Base-by-base conservation (phyloP, 371 early-diverging fungal genomes). In the Mucor circinelloides region DNA sequence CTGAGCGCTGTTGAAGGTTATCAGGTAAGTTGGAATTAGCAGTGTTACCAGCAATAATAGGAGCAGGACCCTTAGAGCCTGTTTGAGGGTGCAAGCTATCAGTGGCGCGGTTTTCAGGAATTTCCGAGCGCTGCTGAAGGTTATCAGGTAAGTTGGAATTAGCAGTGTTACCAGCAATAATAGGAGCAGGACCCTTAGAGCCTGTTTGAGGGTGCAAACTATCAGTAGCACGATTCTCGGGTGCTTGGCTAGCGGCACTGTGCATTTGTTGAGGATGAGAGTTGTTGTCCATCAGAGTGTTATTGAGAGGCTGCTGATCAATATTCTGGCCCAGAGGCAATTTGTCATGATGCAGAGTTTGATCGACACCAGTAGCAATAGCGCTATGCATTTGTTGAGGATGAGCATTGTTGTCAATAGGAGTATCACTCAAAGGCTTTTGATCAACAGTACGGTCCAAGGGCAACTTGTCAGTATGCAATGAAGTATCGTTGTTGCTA, bases 251-350 rank as follows among this genome's bases (percentile, higher is more conserved):
- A 52, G 8, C 52, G 25, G 15, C 25, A 13, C 31, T 56, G 15
- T 56, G 56, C 56, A 56, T 56, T 32, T 56, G 56, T 15, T 56
- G 56, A 56, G 54, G 54, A 28, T 54, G 54, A 54, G 54, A 13
- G 25, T 54, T 54, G 17, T 54, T 54, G 25, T 28, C 54, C 54
- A 54, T 13, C 12, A 28, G 3, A 13, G 21, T 28, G 6, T 54
- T 54, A 12, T 27, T 15, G 13, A 54, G 6, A 6, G 54, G 54
- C 13, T 54, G 25, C 25, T 54, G 54, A 54, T 54, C 54, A 2
- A 54, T 25, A 5, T 27, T 6, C 6, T 54, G 8, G 12, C 15
- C 54, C 15, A 54, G 15, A 28, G 54, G 27, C 15, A 54, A 13
- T 13, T 54, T 54, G 13, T 54, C 54, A 2, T 27, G 12, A 27